Conservation (phyloP, 192 early-diverging fungal genomes). For the Globomyces pollinis-pini region DNA sequence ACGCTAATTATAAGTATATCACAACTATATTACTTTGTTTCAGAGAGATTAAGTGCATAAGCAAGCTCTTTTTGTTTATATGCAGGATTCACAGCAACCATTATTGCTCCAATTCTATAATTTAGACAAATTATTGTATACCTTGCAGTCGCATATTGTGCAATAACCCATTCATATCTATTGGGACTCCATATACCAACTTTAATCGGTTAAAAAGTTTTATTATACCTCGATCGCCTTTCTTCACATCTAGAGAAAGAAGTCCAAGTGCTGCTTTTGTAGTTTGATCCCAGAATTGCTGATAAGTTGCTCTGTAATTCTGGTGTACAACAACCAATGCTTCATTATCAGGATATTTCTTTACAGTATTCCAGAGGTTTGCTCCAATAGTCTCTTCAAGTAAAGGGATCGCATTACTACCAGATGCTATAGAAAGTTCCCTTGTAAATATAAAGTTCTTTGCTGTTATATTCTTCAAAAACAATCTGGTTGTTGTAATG, state of each 20-base stretch:
- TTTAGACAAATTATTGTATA: no score
- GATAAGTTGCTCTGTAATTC: constrained; percentile 30
- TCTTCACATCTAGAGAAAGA: constrained; percentile 32
- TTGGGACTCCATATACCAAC: constrained; percentile 46
- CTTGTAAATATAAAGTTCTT: no score
- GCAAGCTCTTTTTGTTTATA: constrained; percentile 34
- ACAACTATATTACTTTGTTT: no score
- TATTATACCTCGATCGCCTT: constrained; percentile 42
- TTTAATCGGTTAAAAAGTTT: no score
- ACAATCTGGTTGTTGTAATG: no score
- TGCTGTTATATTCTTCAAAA: no score
- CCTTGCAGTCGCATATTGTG: constrained; percentile 44
- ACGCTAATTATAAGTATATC: constrained; percentile 34
- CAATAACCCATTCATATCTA: constrained; percentile 33
- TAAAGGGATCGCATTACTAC: constrained; percentile 14
- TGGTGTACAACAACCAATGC: constrained; percentile 40
- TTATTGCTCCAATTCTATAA: constrained; percentile 41
- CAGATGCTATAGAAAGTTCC: constrained; percentile 1
- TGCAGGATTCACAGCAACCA: constrained; percentile 44
- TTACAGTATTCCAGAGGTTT: constrained; percentile 27
- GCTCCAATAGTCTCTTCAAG: constrained; percentile 30
- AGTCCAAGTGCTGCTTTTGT: constrained; percentile 31
- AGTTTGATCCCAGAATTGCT: constrained; percentile 33
- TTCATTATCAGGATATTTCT: constrained; percentile 18
- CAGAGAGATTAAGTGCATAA: constrained; percentile 30